A percentile compares a stretch with the other conserved stretches of the same genome.
phyloP scores from a whole-genome alignment of 2,329 filamentous ascomycete genomes.

The Trichoderma arundinaceum region DNA sequence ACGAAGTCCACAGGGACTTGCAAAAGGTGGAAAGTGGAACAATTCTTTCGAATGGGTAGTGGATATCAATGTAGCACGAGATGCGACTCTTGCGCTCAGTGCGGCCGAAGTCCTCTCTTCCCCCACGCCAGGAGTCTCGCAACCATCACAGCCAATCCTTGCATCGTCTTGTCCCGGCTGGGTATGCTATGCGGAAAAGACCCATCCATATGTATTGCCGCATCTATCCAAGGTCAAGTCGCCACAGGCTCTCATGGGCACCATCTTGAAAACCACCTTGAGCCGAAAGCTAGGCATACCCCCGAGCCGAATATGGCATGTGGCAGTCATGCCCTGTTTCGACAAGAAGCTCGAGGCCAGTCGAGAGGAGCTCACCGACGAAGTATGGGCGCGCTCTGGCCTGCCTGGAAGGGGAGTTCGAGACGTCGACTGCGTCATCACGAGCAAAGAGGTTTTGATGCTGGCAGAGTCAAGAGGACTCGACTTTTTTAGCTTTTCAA shows the following conservation, averaged over 20 bases:
- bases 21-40: constrained; percentile 70
- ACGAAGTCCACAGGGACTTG: constrained; percentile 68
- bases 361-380: constrained; percentile 85
- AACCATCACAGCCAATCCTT: constrained; percentile 65
- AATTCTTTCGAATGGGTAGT: constrained; percentile 88
- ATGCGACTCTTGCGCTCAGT: constrained; percentile 80
- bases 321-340: constrained; percentile 97
- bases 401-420: constrained; percentile 64
- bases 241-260: constrained; percentile 89
- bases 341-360: constrained; percentile 99
- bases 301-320: constrained; percentile 86
- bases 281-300: constrained; percentile 73
- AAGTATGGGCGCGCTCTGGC: constrained; percentile 67
- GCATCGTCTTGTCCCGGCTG: constrained; percentile 94
- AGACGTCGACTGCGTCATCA: constrained; percentile 98
- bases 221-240: constrained; percentile 92
- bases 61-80: constrained; percentile 83
- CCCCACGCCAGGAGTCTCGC: constrained; percentile 34
- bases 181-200: constrained; percentile 99
- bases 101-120: constrained; percentile 69
- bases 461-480: constrained; percentile 81
- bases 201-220: constrained; percentile 88
- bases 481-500: constrained; percentile 74
- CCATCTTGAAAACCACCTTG: constrained; percentile 84
- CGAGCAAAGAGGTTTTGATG: constrained; percentile 90